Evolutionary conservation across 768 basidiomycete species (phyloP).

Genomic region (Russula sp.): DNA sequence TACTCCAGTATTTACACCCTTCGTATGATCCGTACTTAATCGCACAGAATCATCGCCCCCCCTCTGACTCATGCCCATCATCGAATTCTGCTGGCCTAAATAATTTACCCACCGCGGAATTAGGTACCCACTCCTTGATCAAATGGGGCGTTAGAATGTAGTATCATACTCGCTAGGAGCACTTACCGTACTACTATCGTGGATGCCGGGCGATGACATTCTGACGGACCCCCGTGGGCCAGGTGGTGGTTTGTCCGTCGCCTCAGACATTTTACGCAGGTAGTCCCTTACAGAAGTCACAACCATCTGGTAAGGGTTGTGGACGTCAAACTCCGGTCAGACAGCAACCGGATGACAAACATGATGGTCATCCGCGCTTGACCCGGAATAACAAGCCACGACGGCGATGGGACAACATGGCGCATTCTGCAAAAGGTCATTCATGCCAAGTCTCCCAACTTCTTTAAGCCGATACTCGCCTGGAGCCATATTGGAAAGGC

Average conservation of each 20-base stretch:
- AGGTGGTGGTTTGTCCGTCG: slow-evolving; percentile 16
- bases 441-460: background rate
- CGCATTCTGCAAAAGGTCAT: slow-evolving; percentile 46
- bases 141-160: background rate
- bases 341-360: slow-evolving; percentile 35
- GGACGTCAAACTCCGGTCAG: slow-evolving; percentile 1
- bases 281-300: slow-evolving; percentile 62
- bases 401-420: slow-evolving; percentile 79
- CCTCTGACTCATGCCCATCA: slow-evolving; percentile 16
- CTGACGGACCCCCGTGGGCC: slow-evolving; percentile 12
- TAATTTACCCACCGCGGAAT: slow-evolving; percentile 18
- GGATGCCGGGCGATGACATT: slow-evolving; percentile 21
- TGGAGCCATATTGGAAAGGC: slow-evolving; percentile 85
- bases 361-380: slow-evolving; percentile 71
- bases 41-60: background rate
- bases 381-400: slow-evolving; percentile 74
- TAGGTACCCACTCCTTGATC: slow-evolving; percentile 14
- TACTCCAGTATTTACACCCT: background rate
- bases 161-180: background rate
- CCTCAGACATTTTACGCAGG: slow-evolving; percentile 45
- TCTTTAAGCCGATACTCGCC: slow-evolving; percentile 33
- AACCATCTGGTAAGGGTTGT: slow-evolving; percentile 41
- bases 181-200: slow-evolving; percentile 18
- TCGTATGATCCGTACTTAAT: background rate
- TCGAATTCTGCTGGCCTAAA: slow-evolving; percentile 20